A percentile compares a stretch with the other conserved stretches of the same genome.
These are phyloP conservation scores for Sutorius eximius DNA, from an alignment of 1,284 basidiomycete genomes.

Conservation along the genomic window DNA sequence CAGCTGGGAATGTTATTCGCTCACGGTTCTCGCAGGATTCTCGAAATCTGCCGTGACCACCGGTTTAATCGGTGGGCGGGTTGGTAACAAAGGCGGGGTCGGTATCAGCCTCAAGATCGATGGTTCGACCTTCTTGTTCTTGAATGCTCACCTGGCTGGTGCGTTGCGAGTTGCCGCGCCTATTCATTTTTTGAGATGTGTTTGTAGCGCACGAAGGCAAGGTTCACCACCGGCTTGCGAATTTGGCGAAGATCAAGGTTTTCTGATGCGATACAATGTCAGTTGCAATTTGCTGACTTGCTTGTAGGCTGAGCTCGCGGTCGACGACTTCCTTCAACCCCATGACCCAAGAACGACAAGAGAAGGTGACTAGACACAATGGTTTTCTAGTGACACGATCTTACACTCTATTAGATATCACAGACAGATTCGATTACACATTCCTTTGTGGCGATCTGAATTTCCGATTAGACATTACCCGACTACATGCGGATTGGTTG, in stretches of 20 bases:
- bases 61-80: constrained; percentile 82
- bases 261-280: background rate
- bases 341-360: constrained; percentile 62
- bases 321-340: constrained; percentile 64
- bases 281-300: constrained; percentile 6
- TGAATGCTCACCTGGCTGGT: constrained; percentile 89
- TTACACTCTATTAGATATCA: constrained; percentile 55
- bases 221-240: constrained; percentile 65
- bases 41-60: constrained; percentile 77
- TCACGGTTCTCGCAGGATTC: constrained; percentile 45
- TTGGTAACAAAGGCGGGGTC: constrained; percentile 86
- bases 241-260: constrained; percentile 76
- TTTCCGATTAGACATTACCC: constrained; percentile 71
- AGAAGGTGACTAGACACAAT: constrained; percentile 52
- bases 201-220: constrained; percentile 73
- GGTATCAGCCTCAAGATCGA: constrained; percentile 79
- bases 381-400: background rate
- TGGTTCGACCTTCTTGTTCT: constrained; percentile 73
- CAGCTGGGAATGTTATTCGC: background rate
- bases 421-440: constrained; percentile 79
- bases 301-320: constrained; percentile 56
- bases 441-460: constrained; percentile 85
- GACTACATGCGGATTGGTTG: constrained; percentile 74
- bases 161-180: constrained; percentile 11
- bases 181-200: constrained; percentile 2